Evolutionary conservation across 1,284 basidiomycete genomes (phyloP).

Genomic region (Marasmius tenuissimus): DNA sequence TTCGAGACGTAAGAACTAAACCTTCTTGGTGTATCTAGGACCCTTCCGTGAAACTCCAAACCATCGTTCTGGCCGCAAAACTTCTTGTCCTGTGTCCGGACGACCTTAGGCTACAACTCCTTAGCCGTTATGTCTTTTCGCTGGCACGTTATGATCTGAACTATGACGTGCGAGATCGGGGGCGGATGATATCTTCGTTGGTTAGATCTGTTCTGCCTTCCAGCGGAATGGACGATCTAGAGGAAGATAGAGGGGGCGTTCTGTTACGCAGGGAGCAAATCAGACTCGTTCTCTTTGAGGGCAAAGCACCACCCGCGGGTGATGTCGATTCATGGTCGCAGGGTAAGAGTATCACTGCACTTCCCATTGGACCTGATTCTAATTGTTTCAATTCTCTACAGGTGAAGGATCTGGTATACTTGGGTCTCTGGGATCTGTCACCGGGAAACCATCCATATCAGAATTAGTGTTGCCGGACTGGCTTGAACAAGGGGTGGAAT

Average conservation of each 20-base stretch:
- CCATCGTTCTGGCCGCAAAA: conserved; percentile 82
- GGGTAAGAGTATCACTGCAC: not conserved
- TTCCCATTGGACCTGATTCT: not conserved
- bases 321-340: conserved; percentile 30
- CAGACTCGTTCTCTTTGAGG: conserved; percentile 74
- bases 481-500: conserved; percentile 61
- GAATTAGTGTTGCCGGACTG: conserved; percentile 56
- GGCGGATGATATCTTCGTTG: conserved; percentile 76
- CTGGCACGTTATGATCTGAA: conserved; percentile 87
- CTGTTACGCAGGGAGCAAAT: conserved; percentile 82
- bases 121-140: conserved; percentile 74
- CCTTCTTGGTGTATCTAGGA: conserved; percentile 38
- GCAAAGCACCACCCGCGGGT: conserved; percentile 53
- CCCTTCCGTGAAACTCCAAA: conserved; percentile 75
- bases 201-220: conserved; percentile 54
- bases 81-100: conserved; percentile 70
- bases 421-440: conserved; percentile 59
- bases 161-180: conserved; percentile 89
- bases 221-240: conserved; percentile 35
- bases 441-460: conserved; percentile 45
- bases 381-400: conserved; percentile 18
- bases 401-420: conserved; percentile 45
- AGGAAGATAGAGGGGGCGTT: conserved; percentile 63
- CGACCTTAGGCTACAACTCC: conserved; percentile 46
- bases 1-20: not conserved